A percentile compares a stretch with the other conserved stretches of the same genome.
Evolutionary conservation across 805 yeast species (phyloP).

Genomic region (Ogataea ramenticola): DNA sequence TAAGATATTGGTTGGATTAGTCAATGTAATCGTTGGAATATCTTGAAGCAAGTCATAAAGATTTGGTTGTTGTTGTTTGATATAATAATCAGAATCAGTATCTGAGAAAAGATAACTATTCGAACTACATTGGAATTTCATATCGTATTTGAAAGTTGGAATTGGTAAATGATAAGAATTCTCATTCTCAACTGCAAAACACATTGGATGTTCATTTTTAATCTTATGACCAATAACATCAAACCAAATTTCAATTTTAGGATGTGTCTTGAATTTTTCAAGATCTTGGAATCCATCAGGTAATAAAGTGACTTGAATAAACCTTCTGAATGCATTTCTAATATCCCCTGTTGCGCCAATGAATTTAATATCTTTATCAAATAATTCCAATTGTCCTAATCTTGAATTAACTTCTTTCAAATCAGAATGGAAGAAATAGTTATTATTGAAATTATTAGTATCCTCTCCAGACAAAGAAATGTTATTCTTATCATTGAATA

Average conservation of each 20-base stretch:
- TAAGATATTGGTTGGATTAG: background rate
- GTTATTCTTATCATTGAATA: background rate
- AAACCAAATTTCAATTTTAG: conserved; percentile 26
- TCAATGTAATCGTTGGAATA: conserved; percentile 6
- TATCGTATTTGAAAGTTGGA: conserved; percentile 20
- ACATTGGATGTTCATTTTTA: background rate
- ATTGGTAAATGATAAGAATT: conserved; percentile 17
- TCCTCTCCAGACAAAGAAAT: too few species aligned
- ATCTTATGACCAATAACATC: conserved; percentile 6
- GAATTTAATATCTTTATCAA: conserved; percentile 16
- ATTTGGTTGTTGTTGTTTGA: conserved; percentile 12
- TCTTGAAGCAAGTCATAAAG: conserved; percentile 15
- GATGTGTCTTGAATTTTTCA: conserved; percentile 15
- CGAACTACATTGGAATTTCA: conserved; percentile 23
- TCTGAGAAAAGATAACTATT: conserved; percentile 15
- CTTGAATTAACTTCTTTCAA: conserved; percentile 18
- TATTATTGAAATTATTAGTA: background rate
- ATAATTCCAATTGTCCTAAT: conserved; percentile 14
- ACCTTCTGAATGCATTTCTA: conserved; percentile 19
- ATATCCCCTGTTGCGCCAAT: conserved; percentile 26
- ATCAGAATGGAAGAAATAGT: conserved; percentile 18
- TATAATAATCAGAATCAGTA: conserved; percentile 7
- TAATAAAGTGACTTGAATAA: conserved; percentile 22
- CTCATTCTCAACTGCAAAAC: conserved; percentile 15
- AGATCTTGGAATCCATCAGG: conserved; percentile 24